Evolutionary conservation across 2,329 filamentous ascomycete species (phyloP).

Genomic region (Ophidiomyces ophidiicola): DNA sequence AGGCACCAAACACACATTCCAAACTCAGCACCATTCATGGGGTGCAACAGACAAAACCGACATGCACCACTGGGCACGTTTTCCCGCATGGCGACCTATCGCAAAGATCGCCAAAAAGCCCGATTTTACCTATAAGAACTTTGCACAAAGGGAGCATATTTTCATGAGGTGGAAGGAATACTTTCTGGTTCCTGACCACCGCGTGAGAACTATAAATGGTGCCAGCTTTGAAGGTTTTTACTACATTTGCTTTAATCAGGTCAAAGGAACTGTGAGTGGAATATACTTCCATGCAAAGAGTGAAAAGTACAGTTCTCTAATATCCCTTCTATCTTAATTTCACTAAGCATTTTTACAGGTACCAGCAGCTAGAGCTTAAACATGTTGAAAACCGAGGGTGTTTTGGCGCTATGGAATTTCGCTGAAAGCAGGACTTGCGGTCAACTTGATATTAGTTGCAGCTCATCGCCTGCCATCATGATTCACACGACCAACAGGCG

Average conservation of each 20-base stretch:
- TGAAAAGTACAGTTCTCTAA: conserved; percentile 60
- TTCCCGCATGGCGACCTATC: conserved; percentile 72
- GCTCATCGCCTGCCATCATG: no score
- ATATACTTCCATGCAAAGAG: conserved; percentile 98
- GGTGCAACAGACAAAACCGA: conserved; percentile 86
- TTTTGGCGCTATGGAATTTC: conserved; percentile 77
- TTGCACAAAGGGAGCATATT: conserved; percentile 70
- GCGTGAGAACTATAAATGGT: conserved; percentile 77
- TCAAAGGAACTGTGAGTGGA: conserved; percentile 71
- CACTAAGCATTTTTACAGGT: conserved; percentile 40
- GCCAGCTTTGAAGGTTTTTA: conserved; percentile 98
- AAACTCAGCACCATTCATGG: conserved; percentile 80
- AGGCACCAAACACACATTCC: conserved; percentile 85
- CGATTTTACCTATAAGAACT: conserved; percentile 53
- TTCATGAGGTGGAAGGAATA: conserved; percentile 99
- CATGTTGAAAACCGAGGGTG: conserved; percentile 78
- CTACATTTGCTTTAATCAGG: conserved; percentile 97
- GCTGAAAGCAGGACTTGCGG: conserved; percentile 40
- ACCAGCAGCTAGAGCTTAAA: conserved; percentile 83
- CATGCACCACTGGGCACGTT: conserved; percentile 83
- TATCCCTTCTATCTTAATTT: neutral
- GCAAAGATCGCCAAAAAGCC: conserved; percentile 49
- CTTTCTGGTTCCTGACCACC: conserved; percentile 89
- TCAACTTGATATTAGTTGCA: no score
- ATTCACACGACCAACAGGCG: no score